Conservation (phyloP, 768 basidiomycete species). For the Tricholoma sp. region DNA sequence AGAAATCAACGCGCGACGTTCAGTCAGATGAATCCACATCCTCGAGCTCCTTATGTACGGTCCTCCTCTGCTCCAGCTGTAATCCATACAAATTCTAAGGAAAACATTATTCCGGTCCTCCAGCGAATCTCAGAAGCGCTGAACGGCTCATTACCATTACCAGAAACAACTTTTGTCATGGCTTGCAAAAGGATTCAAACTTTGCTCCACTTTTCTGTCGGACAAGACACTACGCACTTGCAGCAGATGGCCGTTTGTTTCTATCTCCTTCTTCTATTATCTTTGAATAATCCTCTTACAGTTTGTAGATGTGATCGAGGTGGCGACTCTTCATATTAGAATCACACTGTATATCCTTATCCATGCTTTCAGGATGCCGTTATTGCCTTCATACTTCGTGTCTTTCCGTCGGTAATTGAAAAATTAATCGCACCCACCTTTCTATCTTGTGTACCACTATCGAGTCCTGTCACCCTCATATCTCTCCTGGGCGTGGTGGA, state of each 20-base stretch:
- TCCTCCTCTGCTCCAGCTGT: neutral
- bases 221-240: neutral
- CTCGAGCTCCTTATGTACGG: neutral
- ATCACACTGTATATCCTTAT: neutral
- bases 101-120: conserved; percentile 2
- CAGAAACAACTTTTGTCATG: conserved; percentile 16
- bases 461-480: conserved; percentile 11
- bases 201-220: conserved; percentile 6
- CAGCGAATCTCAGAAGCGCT: conserved; percentile 11
- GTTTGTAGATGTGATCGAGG: conserved; percentile 16
- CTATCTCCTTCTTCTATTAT: neutral
- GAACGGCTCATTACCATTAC: conserved; percentile 7
- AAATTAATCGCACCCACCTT: conserved; percentile 6
- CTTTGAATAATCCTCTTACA: neutral
- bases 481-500: conserved; percentile 13
- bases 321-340: neutral
- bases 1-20: too few relatives aligned
- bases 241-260: conserved; percentile 9
- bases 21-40: neutral
- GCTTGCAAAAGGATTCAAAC: conserved; percentile 15
- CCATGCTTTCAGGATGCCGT: conserved; percentile 9
- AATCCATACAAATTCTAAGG: neutral
- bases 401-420: conserved; percentile 13
- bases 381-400: conserved; percentile 14
- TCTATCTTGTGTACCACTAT: conserved; percentile 4